Percentiles rank a stretch among this genome's conserved stretches.
Conservation (phyloP, 202 grass and related monocot genomes). For the Zizania palustris region DNA sequence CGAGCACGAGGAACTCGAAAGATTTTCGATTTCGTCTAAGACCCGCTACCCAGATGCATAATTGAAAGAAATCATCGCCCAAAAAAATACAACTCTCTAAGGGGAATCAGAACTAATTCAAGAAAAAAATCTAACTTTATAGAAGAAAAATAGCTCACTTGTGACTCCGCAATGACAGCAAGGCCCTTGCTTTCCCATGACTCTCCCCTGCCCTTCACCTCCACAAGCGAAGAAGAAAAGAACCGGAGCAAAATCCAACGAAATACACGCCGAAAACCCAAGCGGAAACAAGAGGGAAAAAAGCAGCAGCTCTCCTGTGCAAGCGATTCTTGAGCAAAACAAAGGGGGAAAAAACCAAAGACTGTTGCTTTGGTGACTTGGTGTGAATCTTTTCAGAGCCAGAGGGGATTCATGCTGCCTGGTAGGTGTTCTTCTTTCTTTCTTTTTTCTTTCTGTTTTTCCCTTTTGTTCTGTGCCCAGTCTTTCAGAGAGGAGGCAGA, state of each 20-base stretch:
- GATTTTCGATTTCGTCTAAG: conserved; percentile 43
- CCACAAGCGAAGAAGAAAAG: conserved; percentile 46
- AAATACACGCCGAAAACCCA: conserved; percentile 35
- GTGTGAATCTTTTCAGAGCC: conserved; percentile 59
- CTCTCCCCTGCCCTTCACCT: conserved; percentile 49
- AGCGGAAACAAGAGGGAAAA: conserved; percentile 42
- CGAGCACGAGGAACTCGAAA: background rate
- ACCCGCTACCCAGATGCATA: conserved; percentile 51
- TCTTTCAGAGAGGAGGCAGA: conserved; percentile 46
- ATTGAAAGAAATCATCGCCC: conserved; percentile 36
- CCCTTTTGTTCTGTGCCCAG: conserved; percentile 58
- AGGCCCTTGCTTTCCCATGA: conserved; percentile 97
- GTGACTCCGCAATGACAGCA: conserved; percentile 99
- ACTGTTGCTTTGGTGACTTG: conserved; percentile 51
- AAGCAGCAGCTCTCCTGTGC: conserved; percentile 24
- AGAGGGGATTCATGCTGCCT: conserved; percentile 50
- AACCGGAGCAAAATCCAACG: conserved; percentile 42
- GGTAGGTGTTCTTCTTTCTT: conserved; percentile 64
- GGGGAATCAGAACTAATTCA: conserved; percentile 35
- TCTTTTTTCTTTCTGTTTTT: conserved; percentile 10
- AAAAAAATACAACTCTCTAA: conserved; percentile 36
- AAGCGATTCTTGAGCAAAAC: conserved; percentile 44
- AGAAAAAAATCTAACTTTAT: conserved; percentile 44
- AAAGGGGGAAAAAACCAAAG: conserved; percentile 47
- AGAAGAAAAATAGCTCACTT: conserved; percentile 77